Percentiles rank a stretch among this genome's conserved stretches.
Conservation (phyloP, 2,329 filamentous ascomycete genomes). For the Parascedosporium putredinis region DNA sequence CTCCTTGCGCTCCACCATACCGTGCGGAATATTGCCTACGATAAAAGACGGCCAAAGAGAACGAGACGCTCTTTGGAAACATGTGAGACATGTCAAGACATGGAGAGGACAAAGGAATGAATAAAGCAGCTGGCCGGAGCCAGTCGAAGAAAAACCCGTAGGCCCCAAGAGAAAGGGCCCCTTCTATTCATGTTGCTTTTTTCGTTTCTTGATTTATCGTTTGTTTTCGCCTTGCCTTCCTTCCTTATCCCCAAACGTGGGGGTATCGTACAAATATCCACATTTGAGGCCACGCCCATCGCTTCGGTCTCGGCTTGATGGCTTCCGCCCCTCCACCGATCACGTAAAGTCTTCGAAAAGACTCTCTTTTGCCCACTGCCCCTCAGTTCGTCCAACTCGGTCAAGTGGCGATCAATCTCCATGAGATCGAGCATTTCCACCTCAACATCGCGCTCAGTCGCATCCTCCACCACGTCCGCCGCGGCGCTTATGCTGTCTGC, state of each 20-base stretch:
- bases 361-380: slow-evolving; percentile 39
- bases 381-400: slow-evolving; percentile 40
- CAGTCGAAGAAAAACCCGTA: not conserved
- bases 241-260: not conserved
- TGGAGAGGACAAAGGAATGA: not conserved
- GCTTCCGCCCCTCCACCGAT: too few species aligned
- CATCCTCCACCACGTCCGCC: slow-evolving; percentile 39
- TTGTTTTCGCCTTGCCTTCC: too few species aligned
- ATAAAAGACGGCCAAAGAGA: not conserved
- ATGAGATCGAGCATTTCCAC: slow-evolving; percentile 54
- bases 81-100: slow-evolving; percentile 4
- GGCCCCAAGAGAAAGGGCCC: not conserved
- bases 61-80: slow-evolving; percentile 4
- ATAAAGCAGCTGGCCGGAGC: not conserved
- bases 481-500: slow-evolving; percentile 39
- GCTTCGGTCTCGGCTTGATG: too few species aligned
- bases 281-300: slow-evolving; percentile 13
- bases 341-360: slow-evolving; percentile 31
- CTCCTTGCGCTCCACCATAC: slow-evolving; percentile 68
- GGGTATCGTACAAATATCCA: slow-evolving; percentile 25
- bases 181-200: not conserved
- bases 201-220: not conserved
- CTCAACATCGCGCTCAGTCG: slow-evolving; percentile 43
- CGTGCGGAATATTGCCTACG: slow-evolving; percentile 51
- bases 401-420: slow-evolving; percentile 52